Conservation (phyloP, 164 flowering plant species). For the Magnolia changhungtana region DNA sequence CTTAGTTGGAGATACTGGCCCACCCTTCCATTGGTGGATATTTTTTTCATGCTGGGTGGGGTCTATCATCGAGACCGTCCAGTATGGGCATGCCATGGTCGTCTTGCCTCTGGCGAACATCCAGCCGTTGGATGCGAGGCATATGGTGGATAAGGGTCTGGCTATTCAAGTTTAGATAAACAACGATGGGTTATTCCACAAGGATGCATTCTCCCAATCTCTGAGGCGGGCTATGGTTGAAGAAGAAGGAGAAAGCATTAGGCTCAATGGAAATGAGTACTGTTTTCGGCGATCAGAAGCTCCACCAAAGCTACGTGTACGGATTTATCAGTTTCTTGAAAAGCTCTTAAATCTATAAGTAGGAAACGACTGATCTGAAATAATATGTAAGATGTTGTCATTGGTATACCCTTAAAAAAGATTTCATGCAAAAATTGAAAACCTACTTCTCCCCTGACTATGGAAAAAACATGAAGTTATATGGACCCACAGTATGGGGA, state of each 20-base stretch:
- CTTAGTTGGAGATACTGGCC: slow-evolving; percentile 43
- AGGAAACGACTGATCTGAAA: too few relatives aligned
- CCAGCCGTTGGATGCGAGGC: slow-evolving; percentile 49
- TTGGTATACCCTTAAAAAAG: too few relatives aligned
- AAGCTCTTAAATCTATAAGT: too few relatives aligned
- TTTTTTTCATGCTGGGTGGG: slow-evolving; percentile 67
- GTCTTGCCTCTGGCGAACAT: slow-evolving; percentile 42
- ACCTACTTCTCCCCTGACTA: too few relatives aligned
- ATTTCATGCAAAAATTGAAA: too few relatives aligned
- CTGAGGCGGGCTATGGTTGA: slow-evolving; percentile 34
- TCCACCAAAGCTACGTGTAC: slow-evolving; percentile 17
- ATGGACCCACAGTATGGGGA: too few relatives aligned
- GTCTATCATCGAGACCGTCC: slow-evolving; percentile 51
- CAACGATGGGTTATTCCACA: slow-evolving; percentile 22
- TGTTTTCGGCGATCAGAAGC: slow-evolving; percentile 21
- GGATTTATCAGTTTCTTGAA: slow-evolving; percentile 13
- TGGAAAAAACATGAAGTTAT: too few relatives aligned
- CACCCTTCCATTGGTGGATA: slow-evolving; percentile 50
- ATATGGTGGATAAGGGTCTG: slow-evolving; percentile 33
- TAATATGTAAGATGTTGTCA: too few relatives aligned
- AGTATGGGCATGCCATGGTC: slow-evolving; percentile 38
- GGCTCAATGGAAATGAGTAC: slow-evolving; percentile 29
- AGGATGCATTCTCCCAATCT: slow-evolving; percentile 12
- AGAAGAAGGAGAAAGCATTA: slow-evolving; percentile 28
- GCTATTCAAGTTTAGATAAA: slow-evolving; percentile 47